Base-by-base conservation (phyloP, 345 rosid species). In the Draba incana region DNA sequence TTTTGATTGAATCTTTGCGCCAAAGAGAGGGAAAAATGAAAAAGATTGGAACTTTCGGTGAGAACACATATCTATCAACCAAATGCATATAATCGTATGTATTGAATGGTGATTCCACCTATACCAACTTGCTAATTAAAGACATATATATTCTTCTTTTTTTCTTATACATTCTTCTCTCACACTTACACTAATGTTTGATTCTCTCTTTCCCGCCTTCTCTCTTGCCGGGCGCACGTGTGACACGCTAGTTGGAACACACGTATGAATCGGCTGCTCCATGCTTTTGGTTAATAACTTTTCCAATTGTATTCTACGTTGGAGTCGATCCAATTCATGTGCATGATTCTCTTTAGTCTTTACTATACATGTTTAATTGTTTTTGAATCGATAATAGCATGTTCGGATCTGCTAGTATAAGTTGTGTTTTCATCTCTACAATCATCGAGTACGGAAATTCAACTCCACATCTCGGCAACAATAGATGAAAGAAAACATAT, bases 41-140 rank as follows among this genome's bases (percentile, higher is more conserved):
- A 65, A 58, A 14, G 56, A 50, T 43, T 52, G 14, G 61, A 58
- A 57, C 77, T 74, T 74, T 74, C 72, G 73, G 68, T 53, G 68
- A 66, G 70, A 53, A 55, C 44, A 65, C 13, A 51, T 24, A 11
- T 33, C 37, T 33, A 33, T 33, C 37, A 33, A 33, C 7, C 6
- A 33, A 6, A 33, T 33, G 31, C 31, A 33, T 31, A 31, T 4
- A 31, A 31, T 31, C 35, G 7, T 30, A 49, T 27, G 23, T 68
- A 13, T 50, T 8, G 25, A n/a, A 55, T 43, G 24, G 30, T 66
- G 62, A 66, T 74, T 74, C 72, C 48, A 6, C 72, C 42, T 54
- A 31, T 47, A 58, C 31, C 72, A 74, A 74, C 77, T 74, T 74
- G 77, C 62, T 39, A 49, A 31, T 31, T 31, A 31, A 73, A 38